phyloP scores from a whole-genome alignment of 495 filamentous ascomycete species.

The Aspergillus steynii region DNA sequence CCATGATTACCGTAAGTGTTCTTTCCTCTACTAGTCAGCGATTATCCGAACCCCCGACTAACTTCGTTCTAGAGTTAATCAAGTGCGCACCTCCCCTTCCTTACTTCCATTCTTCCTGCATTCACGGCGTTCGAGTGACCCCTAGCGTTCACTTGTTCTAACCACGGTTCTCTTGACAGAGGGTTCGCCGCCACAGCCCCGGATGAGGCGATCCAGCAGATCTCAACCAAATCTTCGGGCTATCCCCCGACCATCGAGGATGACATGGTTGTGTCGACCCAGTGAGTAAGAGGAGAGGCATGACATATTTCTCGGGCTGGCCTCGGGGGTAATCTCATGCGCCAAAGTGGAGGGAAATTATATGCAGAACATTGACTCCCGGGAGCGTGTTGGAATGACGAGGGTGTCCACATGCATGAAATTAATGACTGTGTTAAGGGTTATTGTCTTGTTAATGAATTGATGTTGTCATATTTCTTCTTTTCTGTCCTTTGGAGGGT shows the following conservation, averaged over 20 bases:
- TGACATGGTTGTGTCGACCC: conserved; percentile 59
- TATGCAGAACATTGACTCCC: neutral
- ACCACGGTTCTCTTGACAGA: conserved; percentile 38
- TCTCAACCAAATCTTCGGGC: conserved; percentile 63
- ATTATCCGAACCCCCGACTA: neutral
- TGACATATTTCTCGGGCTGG: neutral
- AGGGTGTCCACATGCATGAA: neutral
- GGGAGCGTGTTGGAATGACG: neutral
- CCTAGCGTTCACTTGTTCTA: conserved; percentile 14
- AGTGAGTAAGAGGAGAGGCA: conserved; percentile 16
- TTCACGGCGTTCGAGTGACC: neutral
- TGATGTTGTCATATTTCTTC: neutral
- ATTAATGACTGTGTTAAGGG: neutral
- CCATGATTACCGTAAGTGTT: conserved; percentile 55
- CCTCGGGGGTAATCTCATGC: neutral
- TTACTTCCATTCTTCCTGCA: neutral
- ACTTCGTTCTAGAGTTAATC: conserved; percentile 45
- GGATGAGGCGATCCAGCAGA: conserved; percentile 62
- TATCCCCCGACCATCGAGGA: conserved; percentile 75
- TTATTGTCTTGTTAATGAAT: neutral
- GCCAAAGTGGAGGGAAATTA: neutral
- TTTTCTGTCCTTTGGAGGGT: neutral
- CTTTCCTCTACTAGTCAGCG: neutral
- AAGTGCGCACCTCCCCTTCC: conserved; percentile 34
- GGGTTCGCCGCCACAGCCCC: conserved; percentile 77